phyloP scores from a whole-genome alignment of 257 asterid genomes.

The Gynochthodes officinalis region DNA sequence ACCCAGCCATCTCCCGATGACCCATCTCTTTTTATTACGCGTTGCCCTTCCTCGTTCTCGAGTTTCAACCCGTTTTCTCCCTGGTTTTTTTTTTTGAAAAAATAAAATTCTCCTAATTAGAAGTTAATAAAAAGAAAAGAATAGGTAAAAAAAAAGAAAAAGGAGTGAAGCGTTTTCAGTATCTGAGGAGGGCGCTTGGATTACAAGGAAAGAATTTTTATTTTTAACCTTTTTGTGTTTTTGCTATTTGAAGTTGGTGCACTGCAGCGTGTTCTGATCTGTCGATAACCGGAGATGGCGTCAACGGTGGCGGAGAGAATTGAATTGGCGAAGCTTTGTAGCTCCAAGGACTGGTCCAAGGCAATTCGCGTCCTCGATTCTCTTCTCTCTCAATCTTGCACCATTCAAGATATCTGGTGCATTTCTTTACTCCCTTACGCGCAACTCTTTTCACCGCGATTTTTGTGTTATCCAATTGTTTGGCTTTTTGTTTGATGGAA shows the following conservation, averaged over 20 bases:
- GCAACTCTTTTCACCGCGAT: slow-evolving; percentile 4
- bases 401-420: slow-evolving; percentile 89
- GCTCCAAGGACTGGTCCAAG: slow-evolving; percentile 95
- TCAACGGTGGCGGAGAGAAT: slow-evolving; percentile 60
- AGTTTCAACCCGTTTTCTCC: slow-evolving; percentile 1
- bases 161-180: background rate
- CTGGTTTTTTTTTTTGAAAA: background rate
- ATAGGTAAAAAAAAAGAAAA: background rate
- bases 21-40: too few species aligned
- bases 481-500: slow-evolving; percentile 16
- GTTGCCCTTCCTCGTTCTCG: background rate
- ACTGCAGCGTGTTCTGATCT: slow-evolving; percentile 11
- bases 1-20: too few species aligned
- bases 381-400: slow-evolving; percentile 55
- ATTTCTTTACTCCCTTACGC: slow-evolving; percentile 9
- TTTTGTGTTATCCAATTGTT: background rate
- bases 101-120: background rate
- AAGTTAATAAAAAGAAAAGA: background rate
- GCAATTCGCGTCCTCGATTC: slow-evolving; percentile 95
- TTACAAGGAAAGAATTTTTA: slow-evolving; percentile 9
- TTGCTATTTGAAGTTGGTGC: slow-evolving; percentile 1
- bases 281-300: slow-evolving; percentile 43
- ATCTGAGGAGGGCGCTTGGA: slow-evolving; percentile 6
- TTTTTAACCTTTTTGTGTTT: background rate
- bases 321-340: slow-evolving; percentile 83